Evolutionary conservation across 2,329 filamentous ascomycete genomes (phyloP).

Genomic region (Xylaria multiplex): DNA sequence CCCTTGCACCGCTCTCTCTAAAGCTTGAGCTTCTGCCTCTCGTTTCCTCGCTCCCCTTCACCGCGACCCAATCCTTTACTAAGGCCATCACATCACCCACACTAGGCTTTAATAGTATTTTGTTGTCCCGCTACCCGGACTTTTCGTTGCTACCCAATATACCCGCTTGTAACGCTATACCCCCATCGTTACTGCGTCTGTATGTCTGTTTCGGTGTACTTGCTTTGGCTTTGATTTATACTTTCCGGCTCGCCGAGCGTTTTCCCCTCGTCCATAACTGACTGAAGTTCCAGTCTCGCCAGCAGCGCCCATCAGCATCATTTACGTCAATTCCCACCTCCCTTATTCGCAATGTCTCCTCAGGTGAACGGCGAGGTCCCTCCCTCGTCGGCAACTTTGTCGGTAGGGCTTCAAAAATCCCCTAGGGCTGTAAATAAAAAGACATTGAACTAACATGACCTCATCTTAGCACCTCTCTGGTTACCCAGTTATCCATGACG

Average conservation of each 20-base stretch:
- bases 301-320: conserved; percentile 16
- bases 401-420: conserved; percentile 42
- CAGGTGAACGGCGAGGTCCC: conserved; percentile 51
- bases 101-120: background rate
- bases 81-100: background rate
- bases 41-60: background rate
- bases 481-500: conserved; percentile 85
- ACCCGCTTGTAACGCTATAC: background rate
- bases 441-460: conserved; percentile 9
- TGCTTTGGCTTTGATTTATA: conserved; percentile 21
- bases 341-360: conserved; percentile 43
- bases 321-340: conserved; percentile 17
- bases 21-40: conserved; percentile 22
- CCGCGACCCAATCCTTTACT: background rate
- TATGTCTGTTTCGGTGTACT: conserved; percentile 27
- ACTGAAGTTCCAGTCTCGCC: conserved; percentile 21
- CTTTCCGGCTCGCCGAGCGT: conserved; percentile 14
- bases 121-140: background rate
- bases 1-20: background rate
- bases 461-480: conserved; percentile 77
- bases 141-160: conserved; percentile 10
- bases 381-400: conserved; percentile 48
- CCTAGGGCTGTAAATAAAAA: background rate
- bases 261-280: conserved; percentile 13
- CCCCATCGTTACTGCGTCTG: conserved; percentile 12